Percentiles rank a stretch among this genome's conserved stretches.
Evolutionary conservation across 2,329 filamentous ascomycete genomes (phyloP).

Genomic region (Diaporthe nobilis): DNA sequence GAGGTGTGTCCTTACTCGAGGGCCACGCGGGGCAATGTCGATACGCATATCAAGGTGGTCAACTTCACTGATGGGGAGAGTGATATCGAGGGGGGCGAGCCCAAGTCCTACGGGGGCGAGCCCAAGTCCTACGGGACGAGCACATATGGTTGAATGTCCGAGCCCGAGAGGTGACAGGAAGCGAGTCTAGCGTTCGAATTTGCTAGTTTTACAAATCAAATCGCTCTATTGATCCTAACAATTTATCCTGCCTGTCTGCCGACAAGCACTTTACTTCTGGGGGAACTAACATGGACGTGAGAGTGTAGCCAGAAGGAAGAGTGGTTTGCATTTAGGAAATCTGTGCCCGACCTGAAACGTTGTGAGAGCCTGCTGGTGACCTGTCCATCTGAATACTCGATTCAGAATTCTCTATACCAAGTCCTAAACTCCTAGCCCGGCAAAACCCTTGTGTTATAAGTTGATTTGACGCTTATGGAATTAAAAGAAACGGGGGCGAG

Average conservation of each 20-base stretch:
- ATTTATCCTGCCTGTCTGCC: neutral
- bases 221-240: neutral
- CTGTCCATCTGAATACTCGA: neutral
- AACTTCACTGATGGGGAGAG: slow-evolving; percentile 4
- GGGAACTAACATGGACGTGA: too few relatives aligned
- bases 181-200: neutral
- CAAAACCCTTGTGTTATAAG: neutral
- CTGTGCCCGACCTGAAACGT: neutral
- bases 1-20: slow-evolving; percentile 50
- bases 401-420: slow-evolving; percentile 3
- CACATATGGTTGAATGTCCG: neutral
- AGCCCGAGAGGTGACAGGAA: neutral
- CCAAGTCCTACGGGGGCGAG: neutral
- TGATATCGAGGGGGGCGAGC: neutral
- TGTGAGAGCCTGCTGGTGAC: neutral
- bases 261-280: neutral
- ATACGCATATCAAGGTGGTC: slow-evolving; percentile 46
- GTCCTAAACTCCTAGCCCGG: slow-evolving; percentile 22
- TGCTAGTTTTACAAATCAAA: slow-evolving; percentile 11
- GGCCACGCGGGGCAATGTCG: slow-evolving; percentile 48
- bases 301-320: neutral
- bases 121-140: slow-evolving; percentile 25
- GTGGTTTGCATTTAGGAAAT: neutral
- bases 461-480: neutral
- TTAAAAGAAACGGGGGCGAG: neutral